These are phyloP conservation scores for Haberlea rhodopensis DNA, from an alignment of 257 asterid genomes.

Conservation along the genomic window DNA sequence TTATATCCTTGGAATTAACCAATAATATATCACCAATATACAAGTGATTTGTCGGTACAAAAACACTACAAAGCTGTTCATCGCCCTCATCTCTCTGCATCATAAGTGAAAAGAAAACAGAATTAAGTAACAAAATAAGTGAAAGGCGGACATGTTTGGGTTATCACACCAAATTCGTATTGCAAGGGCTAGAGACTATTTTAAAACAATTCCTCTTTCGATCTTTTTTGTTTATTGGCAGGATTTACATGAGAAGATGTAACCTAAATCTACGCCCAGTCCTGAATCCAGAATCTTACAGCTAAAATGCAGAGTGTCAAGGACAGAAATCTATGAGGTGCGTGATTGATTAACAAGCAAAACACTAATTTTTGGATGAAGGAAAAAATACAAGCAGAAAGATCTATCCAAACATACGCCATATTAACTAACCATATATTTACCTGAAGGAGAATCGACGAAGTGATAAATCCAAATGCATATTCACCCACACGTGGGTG, in stretches of 20 bases:
- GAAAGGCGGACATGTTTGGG: too few species aligned
- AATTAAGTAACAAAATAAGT: background rate
- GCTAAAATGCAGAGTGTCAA: too few species aligned
- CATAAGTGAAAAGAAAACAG: slow-evolving; percentile 21
- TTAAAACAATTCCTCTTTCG: too few species aligned
- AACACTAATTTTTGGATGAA: too few species aligned
- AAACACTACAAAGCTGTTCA: slow-evolving; percentile 84
- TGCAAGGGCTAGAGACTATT: too few species aligned
- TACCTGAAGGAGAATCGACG: slow-evolving; percentile 90
- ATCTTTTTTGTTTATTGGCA: too few species aligned
- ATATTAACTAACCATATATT: slow-evolving; percentile 18
- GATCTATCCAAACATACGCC: slow-evolving; percentile 5
- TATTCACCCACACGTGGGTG: slow-evolving; percentile 96
- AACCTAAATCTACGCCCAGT: too few species aligned
- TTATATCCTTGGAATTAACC: slow-evolving; percentile 70
- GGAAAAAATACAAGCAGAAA: slow-evolving; percentile 1
- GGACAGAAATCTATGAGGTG: too few species aligned
- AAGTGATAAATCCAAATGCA: slow-evolving; percentile 92
- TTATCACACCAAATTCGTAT: background rate
- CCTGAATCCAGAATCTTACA: too few species aligned
- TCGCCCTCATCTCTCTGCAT: slow-evolving; percentile 79
- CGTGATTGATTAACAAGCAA: too few species aligned
- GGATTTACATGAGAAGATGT: too few species aligned
- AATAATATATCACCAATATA: slow-evolving; percentile 76
- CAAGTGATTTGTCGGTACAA: slow-evolving; percentile 87